These are phyloP conservation scores for Penicillium occitanis DNA, from an alignment of 2,329 filamentous ascomycete genomes.

Conservation along the genomic window DNA sequence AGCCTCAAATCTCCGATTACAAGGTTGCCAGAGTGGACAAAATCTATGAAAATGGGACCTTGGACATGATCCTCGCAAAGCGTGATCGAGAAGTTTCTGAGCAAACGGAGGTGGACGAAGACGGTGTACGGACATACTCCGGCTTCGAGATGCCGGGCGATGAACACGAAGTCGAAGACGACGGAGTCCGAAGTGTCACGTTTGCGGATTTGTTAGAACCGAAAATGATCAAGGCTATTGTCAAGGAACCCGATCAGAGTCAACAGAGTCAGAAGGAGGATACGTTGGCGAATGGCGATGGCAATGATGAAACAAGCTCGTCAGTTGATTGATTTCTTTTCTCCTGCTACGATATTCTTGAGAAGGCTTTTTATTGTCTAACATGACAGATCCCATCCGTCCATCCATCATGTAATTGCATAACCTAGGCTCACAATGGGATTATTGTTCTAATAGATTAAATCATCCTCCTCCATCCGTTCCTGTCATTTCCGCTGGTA, in stretches of 20 bases:
- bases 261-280: constrained; percentile 10
- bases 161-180: constrained; percentile 52
- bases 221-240: constrained; percentile 56
- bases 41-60: constrained; percentile 52
- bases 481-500: background rate
- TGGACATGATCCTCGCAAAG: constrained; percentile 66
- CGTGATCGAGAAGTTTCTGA: constrained; percentile 62
- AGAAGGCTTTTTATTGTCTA: constrained; percentile 22
- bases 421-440: constrained; percentile 24
- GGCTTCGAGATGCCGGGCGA: constrained; percentile 74
- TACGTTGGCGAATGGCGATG: constrained; percentile 26
- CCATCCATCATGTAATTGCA: background rate
- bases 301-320: constrained; percentile 35
- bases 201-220: constrained; percentile 68
- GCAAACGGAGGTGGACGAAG: constrained; percentile 60
- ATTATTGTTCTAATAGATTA: constrained; percentile 14
- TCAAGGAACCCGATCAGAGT: background rate
- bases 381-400: constrained; percentile 32
- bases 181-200: constrained; percentile 60
- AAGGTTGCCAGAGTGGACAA: constrained; percentile 66
- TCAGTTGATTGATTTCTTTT: constrained; percentile 39
- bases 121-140: constrained; percentile 71
- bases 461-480: background rate
- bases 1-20: constrained; percentile 52
- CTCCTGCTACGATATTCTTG: constrained; percentile 14